These are phyloP conservation scores for Gracilaria domingensis DNA, from an alignment of 23 red algal species.

Conservation along the genomic window DNA sequence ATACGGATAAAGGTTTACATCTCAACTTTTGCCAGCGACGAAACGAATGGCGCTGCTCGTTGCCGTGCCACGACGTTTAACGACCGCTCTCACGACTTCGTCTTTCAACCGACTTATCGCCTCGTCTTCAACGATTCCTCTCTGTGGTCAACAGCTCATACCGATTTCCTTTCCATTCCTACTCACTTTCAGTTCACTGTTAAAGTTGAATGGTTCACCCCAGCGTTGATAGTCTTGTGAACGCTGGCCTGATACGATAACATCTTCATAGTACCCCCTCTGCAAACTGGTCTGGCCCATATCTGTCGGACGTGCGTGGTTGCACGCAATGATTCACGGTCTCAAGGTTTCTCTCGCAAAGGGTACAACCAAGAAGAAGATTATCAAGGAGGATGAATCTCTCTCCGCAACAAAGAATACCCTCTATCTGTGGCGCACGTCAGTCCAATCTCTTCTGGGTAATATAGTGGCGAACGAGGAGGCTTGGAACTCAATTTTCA, in stretches of 20 bases:
- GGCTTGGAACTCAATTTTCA: conserved; percentile 49
- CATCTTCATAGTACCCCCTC: neutral
- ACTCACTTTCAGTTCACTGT: neutral
- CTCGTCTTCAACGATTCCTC: neutral
- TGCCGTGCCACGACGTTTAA: neutral
- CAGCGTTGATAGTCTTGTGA: neutral
- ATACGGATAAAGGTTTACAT: neutral
- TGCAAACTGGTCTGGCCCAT: conserved; percentile 2
- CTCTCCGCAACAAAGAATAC: conserved; percentile 28
- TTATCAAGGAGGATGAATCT: conserved; percentile 52
- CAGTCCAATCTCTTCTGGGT: conserved; percentile 13
- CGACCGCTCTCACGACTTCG: neutral
- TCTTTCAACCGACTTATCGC: neutral
- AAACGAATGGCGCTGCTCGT: neutral
- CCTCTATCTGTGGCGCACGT: conserved; percentile 39
- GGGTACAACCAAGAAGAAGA: conserved; percentile 49
- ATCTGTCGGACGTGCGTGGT: neutral
- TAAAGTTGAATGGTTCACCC: neutral
- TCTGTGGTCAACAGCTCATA: neutral
- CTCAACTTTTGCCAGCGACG: neutral
- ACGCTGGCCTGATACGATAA: neutral
- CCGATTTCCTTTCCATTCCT: neutral
- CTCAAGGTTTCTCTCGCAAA: conserved; percentile 60
- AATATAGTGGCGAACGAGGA: conserved; percentile 43
- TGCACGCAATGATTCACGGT: conserved; percentile 53